phyloP scores from a whole-genome alignment of 2,329 filamentous ascomycete genomes.

The Cladosporium sp. region DNA sequence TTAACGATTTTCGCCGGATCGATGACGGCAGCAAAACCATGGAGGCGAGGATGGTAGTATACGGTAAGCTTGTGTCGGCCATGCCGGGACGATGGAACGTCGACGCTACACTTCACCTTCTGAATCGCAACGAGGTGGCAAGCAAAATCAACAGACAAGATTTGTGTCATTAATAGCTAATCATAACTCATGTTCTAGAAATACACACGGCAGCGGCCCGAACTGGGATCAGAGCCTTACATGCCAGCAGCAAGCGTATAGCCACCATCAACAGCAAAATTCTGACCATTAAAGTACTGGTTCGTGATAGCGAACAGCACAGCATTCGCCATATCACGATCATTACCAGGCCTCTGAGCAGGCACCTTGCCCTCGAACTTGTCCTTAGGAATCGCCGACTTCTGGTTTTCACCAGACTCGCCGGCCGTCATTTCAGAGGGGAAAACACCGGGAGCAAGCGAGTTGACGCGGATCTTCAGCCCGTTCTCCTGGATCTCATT shows the following conservation, averaged over 20 bases:
- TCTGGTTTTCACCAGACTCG: conserved; percentile 49
- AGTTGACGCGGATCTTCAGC: conserved; percentile 54
- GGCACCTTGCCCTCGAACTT: conserved; percentile 47
- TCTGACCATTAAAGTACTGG: conserved; percentile 48
- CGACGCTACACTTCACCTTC: no score
- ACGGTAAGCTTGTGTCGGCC: no score
- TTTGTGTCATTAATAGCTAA: neutral
- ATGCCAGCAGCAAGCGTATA: conserved; percentile 42
- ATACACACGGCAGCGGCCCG: neutral
- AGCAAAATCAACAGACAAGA: no score
- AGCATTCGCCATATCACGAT: conserved; percentile 55
- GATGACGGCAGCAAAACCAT: no score
- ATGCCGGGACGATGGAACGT: no score
- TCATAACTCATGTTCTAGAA: neutral
- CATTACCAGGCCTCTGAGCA: conserved; percentile 50
- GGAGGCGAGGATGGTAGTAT: no score
- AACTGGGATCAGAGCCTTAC: conserved; percentile 6
- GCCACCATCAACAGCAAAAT: conserved; percentile 50
- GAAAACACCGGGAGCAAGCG: conserved; percentile 53
- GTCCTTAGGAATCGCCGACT: conserved; percentile 50
- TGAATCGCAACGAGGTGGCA: no score
- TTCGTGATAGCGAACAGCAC: conserved; percentile 50
- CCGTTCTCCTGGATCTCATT: conserved; percentile 48
- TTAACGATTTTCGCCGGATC: no score
- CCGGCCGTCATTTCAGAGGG: conserved; percentile 55